These are phyloP conservation scores for Quercus engelmannii DNA, from an alignment of 306 rosid species.

Conservation along the genomic window DNA sequence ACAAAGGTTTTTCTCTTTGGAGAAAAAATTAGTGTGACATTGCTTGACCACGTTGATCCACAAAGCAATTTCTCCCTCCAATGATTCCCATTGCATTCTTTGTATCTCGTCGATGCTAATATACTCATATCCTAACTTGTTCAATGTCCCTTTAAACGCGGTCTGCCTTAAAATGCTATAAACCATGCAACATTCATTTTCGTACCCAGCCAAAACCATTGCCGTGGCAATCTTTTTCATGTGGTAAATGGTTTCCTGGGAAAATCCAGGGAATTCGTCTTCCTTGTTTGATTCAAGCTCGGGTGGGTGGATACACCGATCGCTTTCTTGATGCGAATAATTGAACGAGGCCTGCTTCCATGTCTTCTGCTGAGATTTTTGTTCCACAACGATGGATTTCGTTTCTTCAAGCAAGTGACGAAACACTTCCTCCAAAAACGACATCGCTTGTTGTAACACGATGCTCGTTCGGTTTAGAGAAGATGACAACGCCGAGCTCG, in stretches of 20 bases:
- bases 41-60: slow-evolving; percentile 61
- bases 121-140: slow-evolving; percentile 34
- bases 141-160: slow-evolving; percentile 39
- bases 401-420: slow-evolving; percentile 33
- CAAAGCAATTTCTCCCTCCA: slow-evolving; percentile 51
- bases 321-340: slow-evolving; percentile 18
- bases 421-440: slow-evolving; percentile 48
- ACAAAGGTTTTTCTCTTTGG: slow-evolving; percentile 43
- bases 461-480: slow-evolving; percentile 32
- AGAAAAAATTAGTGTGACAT: slow-evolving; percentile 49
- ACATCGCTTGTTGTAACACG: slow-evolving; percentile 52
- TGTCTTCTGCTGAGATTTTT: neutral
- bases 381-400: neutral
- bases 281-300: neutral
- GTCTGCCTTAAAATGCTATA: slow-evolving; percentile 39
- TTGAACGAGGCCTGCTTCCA: slow-evolving; percentile 34
- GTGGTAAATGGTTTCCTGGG: slow-evolving; percentile 27
- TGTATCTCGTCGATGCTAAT: slow-evolving; percentile 58
- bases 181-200: slow-evolving; percentile 54
- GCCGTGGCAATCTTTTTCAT: slow-evolving; percentile 42
- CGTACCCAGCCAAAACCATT: slow-evolving; percentile 63
- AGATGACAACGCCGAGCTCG: neutral
- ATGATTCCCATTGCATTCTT: slow-evolving; percentile 59
- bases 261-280: slow-evolving; percentile 32
- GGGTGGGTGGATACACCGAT: neutral